Base-by-base conservation (phyloP, 2,329 filamentous ascomycete genomes). In the Colletotrichum agaves region DNA sequence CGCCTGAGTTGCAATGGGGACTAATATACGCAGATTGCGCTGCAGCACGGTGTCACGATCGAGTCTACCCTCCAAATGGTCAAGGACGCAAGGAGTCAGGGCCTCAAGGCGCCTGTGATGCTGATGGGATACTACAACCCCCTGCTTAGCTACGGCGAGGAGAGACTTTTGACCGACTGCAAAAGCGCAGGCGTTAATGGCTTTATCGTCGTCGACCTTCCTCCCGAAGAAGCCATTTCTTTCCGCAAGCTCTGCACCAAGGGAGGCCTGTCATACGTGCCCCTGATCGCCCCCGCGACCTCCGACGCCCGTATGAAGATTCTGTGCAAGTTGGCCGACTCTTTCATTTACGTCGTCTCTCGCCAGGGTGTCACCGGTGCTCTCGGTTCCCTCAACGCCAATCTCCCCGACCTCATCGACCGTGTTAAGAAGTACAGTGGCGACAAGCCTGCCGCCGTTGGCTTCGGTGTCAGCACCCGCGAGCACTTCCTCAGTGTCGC, bases 51-150 rank as follows among this genome's bases (percentile, higher is more conserved):
- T 69, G 93, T 98, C 71, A 97, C 91, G 11, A 91, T 97, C 70
- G 84, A 87, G 72, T 89, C 87, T 59, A 92, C 93, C 15, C 86
- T 99, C 44, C 86, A 92, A 75, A 95, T 97, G 85, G 91, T 98
- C 69, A 90, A 91, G 73, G 88, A 92, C 70, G 93, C 95, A 52
- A 87, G 96, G 74, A 85, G 87, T 73, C 87, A 86, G 70, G 96
- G 96, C 46, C 84, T 98, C 62, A 90, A 87, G 74, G 89, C 91
- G 1, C 96, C 96, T 0, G 88, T 99, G 46, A 82, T 99, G 76
- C 87, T 99, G 72, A 99, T 99, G 96, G 96, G 96, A 75, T 99
- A 99, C 87, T 99, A 97, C 83, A 99, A 99, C 83, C 96, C 96
- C 1, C 85, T 98, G 69, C 84, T 98, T 69, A 93, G 91, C 75